A percentile compares a stretch with the other conserved stretches of the same genome.
phyloP scores from a whole-genome alignment of 352 stramenopile species.

The Thalassiosira livingstoniorum region DNA sequence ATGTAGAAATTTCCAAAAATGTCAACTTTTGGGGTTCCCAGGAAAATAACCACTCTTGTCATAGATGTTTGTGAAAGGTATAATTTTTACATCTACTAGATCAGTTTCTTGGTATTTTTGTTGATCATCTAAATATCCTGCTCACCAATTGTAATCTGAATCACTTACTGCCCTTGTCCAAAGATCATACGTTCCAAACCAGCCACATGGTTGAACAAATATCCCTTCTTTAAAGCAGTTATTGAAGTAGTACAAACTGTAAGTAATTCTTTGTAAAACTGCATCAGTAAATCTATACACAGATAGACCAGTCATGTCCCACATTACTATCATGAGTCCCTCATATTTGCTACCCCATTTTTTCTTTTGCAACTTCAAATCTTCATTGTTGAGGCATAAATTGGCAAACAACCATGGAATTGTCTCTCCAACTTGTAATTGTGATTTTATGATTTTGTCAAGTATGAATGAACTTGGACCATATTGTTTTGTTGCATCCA shows the following conservation, averaged over 20 bases:
- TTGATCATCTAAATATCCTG: no score
- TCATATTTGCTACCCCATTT: constrained; percentile 32
- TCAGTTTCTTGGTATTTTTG: no score
- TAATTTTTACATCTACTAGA: no score
- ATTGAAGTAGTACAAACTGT: constrained; percentile 57
- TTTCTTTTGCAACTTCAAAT: constrained; percentile 22
- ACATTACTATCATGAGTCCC: constrained; percentile 17
- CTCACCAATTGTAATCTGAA: no score
- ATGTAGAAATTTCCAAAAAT: no score
- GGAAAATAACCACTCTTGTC: no score
- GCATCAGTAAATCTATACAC: constrained; percentile 23
- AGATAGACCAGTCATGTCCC: constrained; percentile 39
- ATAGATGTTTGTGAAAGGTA: no score
- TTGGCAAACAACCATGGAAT: constrained; percentile 17
- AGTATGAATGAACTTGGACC: neutral
- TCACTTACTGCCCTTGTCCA: no score
- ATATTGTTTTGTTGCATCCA: neutral
- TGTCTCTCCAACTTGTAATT: constrained; percentile 9
- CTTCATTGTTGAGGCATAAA: constrained; percentile 33
- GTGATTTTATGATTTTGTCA: neutral
- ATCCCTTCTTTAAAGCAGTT: constrained; percentile 62
- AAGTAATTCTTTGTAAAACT: constrained; percentile 39
- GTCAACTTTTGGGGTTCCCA: no score
- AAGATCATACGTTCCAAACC: no score
- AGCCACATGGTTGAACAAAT: no score